These are phyloP conservation scores for Thymus quinquecostatus DNA, from an alignment of 257 asterid genomes.

Conservation along the genomic window DNA sequence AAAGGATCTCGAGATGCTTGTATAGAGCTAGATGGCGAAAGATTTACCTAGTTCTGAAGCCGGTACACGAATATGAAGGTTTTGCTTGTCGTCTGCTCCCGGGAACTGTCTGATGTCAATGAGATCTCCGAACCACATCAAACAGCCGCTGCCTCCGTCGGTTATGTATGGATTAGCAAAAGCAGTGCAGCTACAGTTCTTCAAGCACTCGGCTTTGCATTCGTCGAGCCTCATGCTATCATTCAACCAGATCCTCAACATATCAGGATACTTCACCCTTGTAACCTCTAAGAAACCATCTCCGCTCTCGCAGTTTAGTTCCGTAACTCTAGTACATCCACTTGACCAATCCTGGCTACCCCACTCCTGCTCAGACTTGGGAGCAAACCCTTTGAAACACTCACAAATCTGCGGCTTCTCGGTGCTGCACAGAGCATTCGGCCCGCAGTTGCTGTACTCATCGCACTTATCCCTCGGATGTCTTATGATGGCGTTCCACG, in stretches of 20 bases:
- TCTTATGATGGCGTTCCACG: conserved; percentile 20
- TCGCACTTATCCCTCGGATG: conserved; percentile 29
- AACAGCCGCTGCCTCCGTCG: conserved; percentile 36
- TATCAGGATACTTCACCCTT: conserved; percentile 38
- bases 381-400: conserved; percentile 37
- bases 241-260: conserved; percentile 27
- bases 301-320: conserved; percentile 26
- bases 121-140: conserved; percentile 44
- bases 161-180: conserved; percentile 37
- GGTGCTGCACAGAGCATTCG: conserved; percentile 32
- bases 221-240: conserved; percentile 36
- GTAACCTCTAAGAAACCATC: conserved; percentile 35
- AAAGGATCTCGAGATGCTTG: neutral
- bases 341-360: conserved; percentile 33
- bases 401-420: conserved; percentile 12
- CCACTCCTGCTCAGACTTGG: conserved; percentile 27
- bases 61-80: conserved; percentile 29
- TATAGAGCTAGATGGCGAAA: neutral
- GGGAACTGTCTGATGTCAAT: conserved; percentile 24
- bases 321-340: conserved; percentile 36
- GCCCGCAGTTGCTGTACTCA: conserved; percentile 40
- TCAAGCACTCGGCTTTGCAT: conserved; percentile 37
- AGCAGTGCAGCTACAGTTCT: conserved; percentile 38
- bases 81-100: conserved; percentile 16
- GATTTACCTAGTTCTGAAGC: conserved; percentile 25